Percentiles rank a stretch among this genome's conserved stretches.
These are phyloP conservation scores for Brassica cretica DNA, from an alignment of 345 rosid species.

Conservation along the genomic window DNA sequence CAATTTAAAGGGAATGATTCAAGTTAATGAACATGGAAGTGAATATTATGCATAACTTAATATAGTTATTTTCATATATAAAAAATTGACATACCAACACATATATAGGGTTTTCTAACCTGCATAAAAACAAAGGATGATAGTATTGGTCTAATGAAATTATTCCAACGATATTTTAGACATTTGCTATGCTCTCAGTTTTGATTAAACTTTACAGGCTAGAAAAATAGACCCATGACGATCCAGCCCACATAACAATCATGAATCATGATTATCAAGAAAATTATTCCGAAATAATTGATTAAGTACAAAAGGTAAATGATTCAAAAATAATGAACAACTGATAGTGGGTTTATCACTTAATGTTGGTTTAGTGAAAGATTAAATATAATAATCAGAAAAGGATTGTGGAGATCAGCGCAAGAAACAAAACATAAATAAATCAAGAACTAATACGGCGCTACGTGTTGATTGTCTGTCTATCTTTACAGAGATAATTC, in stretches of 20 bases:
- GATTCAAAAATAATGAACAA: conserved; percentile 31
- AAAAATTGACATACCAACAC: background rate
- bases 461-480: background rate
- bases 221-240: conserved; percentile 35
- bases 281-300: conserved; percentile 21
- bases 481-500: background rate
- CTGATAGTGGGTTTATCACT: conserved; percentile 37
- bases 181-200: conserved; percentile 18
- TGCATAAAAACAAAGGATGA: conserved; percentile 12
- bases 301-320: conserved; percentile 30
- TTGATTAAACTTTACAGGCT: conserved; percentile 35
- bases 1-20: background rate
- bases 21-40: background rate
- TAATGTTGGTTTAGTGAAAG: conserved; percentile 32
- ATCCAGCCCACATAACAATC: conserved; percentile 36
- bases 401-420: background rate
- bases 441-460: background rate
- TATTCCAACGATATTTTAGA: background rate
- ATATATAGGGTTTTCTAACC: background rate
- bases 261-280: conserved; percentile 20
- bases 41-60: background rate
- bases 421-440: background rate
- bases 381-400: background rate
- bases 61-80: background rate
- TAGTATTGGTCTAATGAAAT: background rate